phyloP scores from a whole-genome alignment of 192 early-diverging fungal genomes.

The Borealophlyctis nickersoniae region DNA sequence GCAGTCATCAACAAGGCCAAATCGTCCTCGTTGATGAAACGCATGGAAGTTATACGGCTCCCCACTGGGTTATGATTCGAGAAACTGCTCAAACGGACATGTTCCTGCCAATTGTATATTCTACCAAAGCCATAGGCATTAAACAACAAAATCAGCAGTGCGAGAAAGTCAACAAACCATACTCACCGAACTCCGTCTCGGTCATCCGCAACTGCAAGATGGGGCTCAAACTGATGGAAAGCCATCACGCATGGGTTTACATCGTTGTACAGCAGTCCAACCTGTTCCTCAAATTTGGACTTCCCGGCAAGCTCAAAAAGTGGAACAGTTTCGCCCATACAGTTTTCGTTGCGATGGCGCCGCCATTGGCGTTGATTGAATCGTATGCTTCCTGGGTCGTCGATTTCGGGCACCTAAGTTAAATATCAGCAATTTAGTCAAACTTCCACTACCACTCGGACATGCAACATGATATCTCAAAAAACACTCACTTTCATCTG shows the following conservation, averaged over 20 bases:
- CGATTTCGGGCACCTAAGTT: conserved; percentile 61
- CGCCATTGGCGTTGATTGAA: conserved; percentile 75
- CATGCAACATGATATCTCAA: too few species aligned
- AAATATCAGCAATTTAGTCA: conserved; percentile 14
- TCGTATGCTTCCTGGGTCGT: conserved; percentile 75
- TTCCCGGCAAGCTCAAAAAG: conserved; percentile 53
- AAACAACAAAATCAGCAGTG: conserved; percentile 1
- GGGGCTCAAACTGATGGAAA: conserved; percentile 85
- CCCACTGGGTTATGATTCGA: conserved; percentile 65
- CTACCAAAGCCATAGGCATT: conserved; percentile 33
- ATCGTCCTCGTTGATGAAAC: conserved; percentile 91
- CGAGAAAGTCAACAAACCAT: background rate
- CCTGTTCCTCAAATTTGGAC: conserved; percentile 22
- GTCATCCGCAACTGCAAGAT: conserved; percentile 74
- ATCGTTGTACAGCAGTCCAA: background rate
- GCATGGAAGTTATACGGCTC: conserved; percentile 70
- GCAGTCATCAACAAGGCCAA: conserved; percentile 77
- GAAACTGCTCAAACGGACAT: conserved; percentile 59
- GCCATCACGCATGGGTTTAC: conserved; percentile 20
- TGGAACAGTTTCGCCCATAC: conserved; percentile 47
- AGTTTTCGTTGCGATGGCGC: conserved; percentile 62
- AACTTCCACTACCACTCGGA: too few species aligned
- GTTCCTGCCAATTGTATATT: conserved; percentile 73
- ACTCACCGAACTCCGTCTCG: conserved; percentile 64
- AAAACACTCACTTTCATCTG: conserved; percentile 71